These are phyloP conservation scores for Eucalyptus leucophloia DNA, from an alignment of 345 rosid species.

Conservation along the genomic window DNA sequence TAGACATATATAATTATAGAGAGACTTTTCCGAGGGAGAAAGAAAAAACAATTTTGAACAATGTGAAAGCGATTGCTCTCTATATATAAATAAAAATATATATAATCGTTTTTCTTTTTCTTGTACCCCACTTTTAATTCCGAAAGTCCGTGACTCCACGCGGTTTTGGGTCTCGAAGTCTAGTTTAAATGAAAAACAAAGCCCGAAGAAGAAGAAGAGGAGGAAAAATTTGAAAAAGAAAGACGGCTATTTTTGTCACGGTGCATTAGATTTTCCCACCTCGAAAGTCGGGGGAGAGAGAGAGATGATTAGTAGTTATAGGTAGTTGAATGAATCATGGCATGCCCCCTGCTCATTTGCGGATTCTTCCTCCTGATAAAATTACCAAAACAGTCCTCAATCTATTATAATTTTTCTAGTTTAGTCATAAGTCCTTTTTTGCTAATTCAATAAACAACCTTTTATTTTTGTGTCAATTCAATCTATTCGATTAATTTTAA, in stretches of 20 bases:
- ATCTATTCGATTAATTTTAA: too few species aligned
- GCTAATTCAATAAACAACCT: too few species aligned
- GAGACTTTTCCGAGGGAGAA: background rate
- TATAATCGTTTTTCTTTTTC: background rate
- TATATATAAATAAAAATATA: too few species aligned
- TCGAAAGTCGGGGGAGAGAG: background rate
- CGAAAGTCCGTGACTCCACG: background rate
- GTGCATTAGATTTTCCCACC: background rate
- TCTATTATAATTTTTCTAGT: too few species aligned
- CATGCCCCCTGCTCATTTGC: background rate
- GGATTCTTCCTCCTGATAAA: background rate
- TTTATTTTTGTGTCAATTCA: too few species aligned
- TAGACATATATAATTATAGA: background rate
- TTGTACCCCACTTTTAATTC: background rate
- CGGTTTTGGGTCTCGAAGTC: background rate
- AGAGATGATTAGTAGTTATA: background rate
- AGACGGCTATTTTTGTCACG: background rate
- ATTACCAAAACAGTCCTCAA: too few species aligned
- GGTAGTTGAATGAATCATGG: background rate
- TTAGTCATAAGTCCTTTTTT: too few species aligned
- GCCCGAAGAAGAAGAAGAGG: too few species aligned
- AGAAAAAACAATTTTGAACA: background rate
- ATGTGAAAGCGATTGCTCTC: background rate
- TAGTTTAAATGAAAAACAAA: background rate
- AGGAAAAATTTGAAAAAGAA: background rate